phyloP scores from a whole-genome alignment of 768 basidiomycete genomes.

The Termitomyces sp. region DNA sequence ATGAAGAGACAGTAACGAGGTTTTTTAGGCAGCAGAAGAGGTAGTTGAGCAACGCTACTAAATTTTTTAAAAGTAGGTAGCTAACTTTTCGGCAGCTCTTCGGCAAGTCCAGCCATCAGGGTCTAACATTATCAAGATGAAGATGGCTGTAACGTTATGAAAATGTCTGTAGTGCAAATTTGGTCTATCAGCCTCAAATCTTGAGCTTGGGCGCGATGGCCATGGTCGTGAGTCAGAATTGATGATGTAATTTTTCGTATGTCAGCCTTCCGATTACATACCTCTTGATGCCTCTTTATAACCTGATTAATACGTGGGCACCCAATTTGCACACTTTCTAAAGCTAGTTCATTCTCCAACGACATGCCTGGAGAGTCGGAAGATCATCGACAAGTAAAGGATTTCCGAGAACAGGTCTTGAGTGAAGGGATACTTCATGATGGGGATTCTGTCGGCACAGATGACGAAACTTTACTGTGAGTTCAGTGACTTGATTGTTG shows the following conservation, averaged over 20 bases:
- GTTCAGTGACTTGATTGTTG: constrained; percentile 13
- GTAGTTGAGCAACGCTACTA: too few species aligned
- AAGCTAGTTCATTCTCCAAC: not conserved
- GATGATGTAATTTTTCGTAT: not conserved
- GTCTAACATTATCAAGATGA: too few species aligned
- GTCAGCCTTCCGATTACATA: not conserved
- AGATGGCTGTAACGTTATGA: too few species aligned
- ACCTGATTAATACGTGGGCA: not conserved
- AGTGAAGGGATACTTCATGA: constrained; percentile 51
- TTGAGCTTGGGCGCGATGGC: not conserved
- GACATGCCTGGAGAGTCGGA: constrained; percentile 8
- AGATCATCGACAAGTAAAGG: constrained; percentile 24
- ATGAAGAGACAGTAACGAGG: too few species aligned
- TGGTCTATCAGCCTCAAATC: too few species aligned
- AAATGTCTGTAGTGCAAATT: too few species aligned
- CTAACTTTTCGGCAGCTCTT: too few species aligned
- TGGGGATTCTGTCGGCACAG: constrained; percentile 59
- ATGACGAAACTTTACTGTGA: constrained; percentile 52
- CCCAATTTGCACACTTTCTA: not conserved
- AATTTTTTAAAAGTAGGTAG: too few species aligned
- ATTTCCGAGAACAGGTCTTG: constrained; percentile 48
- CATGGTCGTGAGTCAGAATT: not conserved
- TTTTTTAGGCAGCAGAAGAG: too few species aligned
- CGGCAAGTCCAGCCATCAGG: too few species aligned
- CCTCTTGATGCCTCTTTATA: not conserved